Base-by-base conservation (phyloP, 257 asterid species). In the Nicotiana tabacum region DNA sequence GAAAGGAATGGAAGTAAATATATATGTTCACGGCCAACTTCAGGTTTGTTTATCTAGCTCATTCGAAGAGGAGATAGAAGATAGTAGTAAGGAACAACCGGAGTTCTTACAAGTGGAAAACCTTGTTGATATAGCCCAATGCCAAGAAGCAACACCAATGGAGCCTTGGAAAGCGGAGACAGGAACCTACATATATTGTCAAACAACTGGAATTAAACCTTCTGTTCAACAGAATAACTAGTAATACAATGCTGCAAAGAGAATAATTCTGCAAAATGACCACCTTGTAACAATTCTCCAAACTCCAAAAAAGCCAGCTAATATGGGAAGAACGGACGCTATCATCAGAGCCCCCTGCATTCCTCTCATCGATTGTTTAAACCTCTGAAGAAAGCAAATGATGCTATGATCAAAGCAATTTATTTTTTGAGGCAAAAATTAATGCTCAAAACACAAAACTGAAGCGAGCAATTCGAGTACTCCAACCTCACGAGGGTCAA, bases 271-370 rank as follows among this genome's bases (percentile, higher is more conserved):
- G 37, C 9, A 24, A 21, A 53, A 21, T 11, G 56, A 66, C 60
- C 84, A 43, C 99, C 97, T 94, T 81, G 86, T 92, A 81, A 96
- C 87, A 66, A 96, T 92, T 80, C 98, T 92, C 99, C 99, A 95
- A 62, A 94, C 17, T 48, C 99, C 99, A 21, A 95, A 87, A 90
- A 95, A 95, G 15, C 97, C 97, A 66, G 84, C 82, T 84, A 95
- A 76, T 79, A 92, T 88, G 21, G 99, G 99, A 61, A 95, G 92
- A 30, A 88, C 51, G 6, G 99, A 89, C 10, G 99, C 95, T 67
- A 92, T 82, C 94, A 95, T 85, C 69, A 95, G 91, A 56, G 99
- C 98, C 9, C 98, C 99, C 91, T 95, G 99, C 77, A 94, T 90
- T 32, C 91, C 93, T 85, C 92, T 89, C 96, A 95, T 92, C 6